These are phyloP conservation scores for Ilyonectria robusta DNA, from an alignment of 2,329 filamentous ascomycete species.

Conservation along the genomic window DNA sequence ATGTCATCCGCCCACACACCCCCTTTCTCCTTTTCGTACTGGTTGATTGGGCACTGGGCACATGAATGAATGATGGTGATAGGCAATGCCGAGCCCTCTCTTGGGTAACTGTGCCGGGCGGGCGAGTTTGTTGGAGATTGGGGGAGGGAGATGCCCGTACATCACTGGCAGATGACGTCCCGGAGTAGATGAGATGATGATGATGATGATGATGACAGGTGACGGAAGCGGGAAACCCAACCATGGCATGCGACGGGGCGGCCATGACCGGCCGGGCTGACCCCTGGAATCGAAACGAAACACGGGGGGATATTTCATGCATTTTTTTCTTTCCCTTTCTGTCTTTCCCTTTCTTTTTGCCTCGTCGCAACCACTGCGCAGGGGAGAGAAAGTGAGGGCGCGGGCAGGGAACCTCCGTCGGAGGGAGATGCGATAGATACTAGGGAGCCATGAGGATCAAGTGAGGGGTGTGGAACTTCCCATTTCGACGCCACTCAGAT, in stretches of 20 bases:
- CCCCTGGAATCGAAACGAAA: slow-evolving; percentile 24
- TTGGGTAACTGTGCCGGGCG: slow-evolving; percentile 30
- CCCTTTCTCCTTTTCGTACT: slow-evolving; percentile 22
- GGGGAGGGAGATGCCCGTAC: background rate
- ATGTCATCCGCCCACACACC: slow-evolving; percentile 46
- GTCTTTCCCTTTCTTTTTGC: background rate
- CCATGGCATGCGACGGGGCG: slow-evolving; percentile 18
- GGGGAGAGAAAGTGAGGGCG: background rate
- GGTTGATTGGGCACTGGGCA: slow-evolving; percentile 41
- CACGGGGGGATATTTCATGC: slow-evolving; percentile 2
- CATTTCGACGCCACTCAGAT: background rate
- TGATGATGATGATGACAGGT: slow-evolving; percentile 12
- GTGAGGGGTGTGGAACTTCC: background rate
- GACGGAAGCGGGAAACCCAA: background rate
- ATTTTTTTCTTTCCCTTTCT: background rate
- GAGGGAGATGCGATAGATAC: background rate
- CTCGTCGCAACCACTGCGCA: slow-evolving; percentile 1
- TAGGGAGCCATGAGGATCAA: background rate
- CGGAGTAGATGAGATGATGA: background rate
- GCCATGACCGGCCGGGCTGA: slow-evolving; percentile 9
- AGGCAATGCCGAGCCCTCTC: slow-evolving; percentile 40
- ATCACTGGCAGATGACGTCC: background rate
- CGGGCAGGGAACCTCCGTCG: too few species aligned
- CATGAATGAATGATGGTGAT: slow-evolving; percentile 38
- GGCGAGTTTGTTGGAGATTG: background rate